Conservation (phyloP, 176 grass and related monocot species). For the Oryza glumipatula region DNA sequence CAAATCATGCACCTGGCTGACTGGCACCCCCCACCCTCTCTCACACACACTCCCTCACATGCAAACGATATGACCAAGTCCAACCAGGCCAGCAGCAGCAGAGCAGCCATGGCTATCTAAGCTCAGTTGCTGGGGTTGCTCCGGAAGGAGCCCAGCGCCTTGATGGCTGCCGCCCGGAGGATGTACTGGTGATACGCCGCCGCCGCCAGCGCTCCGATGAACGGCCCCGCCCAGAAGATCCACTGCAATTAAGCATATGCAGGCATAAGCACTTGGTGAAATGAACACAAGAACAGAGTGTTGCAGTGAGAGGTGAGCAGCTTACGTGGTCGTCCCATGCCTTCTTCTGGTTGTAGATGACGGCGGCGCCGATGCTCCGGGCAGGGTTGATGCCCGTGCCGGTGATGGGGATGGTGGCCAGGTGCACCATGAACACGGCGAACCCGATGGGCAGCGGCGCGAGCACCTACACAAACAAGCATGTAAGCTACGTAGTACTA, state of each 20-base stretch:
- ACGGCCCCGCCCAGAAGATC: constrained; percentile 33
- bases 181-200: constrained; percentile 33
- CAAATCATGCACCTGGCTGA: constrained; percentile 18
- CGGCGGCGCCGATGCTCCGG: constrained; percentile 42
- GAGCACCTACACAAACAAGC: neutral
- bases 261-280: neutral
- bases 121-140: constrained; percentile 40
- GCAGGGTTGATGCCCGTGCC: constrained; percentile 52
- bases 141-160: constrained; percentile 28
- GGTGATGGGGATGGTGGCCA: constrained; percentile 53
- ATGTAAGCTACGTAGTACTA: no score
- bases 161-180: constrained; percentile 34
- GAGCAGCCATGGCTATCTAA: neutral
- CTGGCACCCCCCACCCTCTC: no score
- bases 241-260: neutral
- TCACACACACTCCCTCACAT: neutral
- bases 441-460: constrained; percentile 48
- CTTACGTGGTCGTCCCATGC: constrained; percentile 51
- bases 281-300: no score
- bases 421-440: constrained; percentile 52
- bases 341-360: constrained; percentile 46
- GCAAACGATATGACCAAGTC: constrained; percentile 3
- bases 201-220: constrained; percentile 15
- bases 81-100: neutral
- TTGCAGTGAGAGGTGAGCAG: neutral